Evolutionary conservation across 2,329 filamentous ascomycete species (phyloP), one percentile per base, ranked within the genome.

Genomic region (Orbilia brochopaga): DNA sequence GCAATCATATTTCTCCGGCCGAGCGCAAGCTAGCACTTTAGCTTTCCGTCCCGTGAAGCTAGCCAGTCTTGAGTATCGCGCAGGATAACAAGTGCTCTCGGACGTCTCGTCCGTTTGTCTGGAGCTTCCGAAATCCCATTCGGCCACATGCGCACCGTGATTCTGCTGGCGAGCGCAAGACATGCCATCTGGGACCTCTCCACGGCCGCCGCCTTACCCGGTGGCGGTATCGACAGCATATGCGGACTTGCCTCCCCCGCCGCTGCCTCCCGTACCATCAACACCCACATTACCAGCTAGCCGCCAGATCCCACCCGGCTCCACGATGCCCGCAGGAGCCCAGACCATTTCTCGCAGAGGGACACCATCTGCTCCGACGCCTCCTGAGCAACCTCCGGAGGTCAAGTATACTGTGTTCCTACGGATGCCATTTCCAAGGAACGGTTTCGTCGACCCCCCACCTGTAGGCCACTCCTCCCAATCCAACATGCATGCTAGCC

Each of bases 381-480:
- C 65, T 63, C 46, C 52, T 5, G 67, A 58, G 37, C 69, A 48
- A 52, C 67, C 24, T 30, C 56, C 58, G 51, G 69, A 69, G 60
- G 83, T 84, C 48, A 83, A 79, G 37, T 88, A 86, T 79, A 96
- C 90, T 13, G 88, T 96, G 69, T 90, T 96, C 77, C 86, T 99
- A 74, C 86, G 92, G 74, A 85, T 97, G n/a, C 94, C 94, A 23
- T 95, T 96, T 77, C 86, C 89, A 37, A 86, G 94, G 64, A 89
- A 90, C 44, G 87, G 90, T 77, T 99, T 99, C 81, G 85, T 92
- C 73, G 93, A 99, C 80, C 94, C 94, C 65, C 90, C 91, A 52
- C 88, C 89, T 74, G 92, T 92, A 84, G 79, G 85, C 79, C 32
- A n/a, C 37, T 42, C 15, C 15, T 4, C 13, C 52, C 46, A 53